phyloP scores from a whole-genome alignment of 305 asterid species.

The Stenogyne calaminthoides region DNA sequence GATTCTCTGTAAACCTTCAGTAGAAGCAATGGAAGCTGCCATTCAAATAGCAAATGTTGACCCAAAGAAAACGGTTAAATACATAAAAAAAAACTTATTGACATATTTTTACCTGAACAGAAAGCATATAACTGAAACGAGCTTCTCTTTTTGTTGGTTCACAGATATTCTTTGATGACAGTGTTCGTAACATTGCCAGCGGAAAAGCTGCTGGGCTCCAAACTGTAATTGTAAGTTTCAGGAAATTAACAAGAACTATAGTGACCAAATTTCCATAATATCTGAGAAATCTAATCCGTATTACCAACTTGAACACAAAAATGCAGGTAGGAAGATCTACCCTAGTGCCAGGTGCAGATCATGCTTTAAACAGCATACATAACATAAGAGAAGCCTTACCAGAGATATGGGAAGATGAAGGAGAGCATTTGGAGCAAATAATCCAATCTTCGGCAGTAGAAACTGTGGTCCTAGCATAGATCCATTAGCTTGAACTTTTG shows the following conservation, averaged over 20 bases:
- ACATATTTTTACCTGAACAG: neutral
- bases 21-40: constrained; percentile 71
- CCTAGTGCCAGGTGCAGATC: constrained; percentile 74
- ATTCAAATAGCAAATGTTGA: constrained; percentile 66
- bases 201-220: constrained; percentile 79
- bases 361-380: constrained; percentile 81
- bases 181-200: constrained; percentile 67
- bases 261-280: neutral
- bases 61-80: constrained; percentile 67
- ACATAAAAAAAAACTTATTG: neutral
- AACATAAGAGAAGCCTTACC: constrained; percentile 81
- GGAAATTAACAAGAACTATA: neutral
- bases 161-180: constrained; percentile 87
- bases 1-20: constrained; percentile 76
- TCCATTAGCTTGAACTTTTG: constrained; percentile 9
- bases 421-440: constrained; percentile 50
- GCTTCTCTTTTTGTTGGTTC: neutral
- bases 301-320: constrained; percentile 17
- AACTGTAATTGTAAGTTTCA: constrained; percentile 70
- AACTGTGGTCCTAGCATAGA: constrained; percentile 60
- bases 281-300: neutral
- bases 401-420: constrained; percentile 80
- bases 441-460: constrained; percentile 59
- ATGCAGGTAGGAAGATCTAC: constrained; percentile 77
- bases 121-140: constrained; percentile 3